phyloP scores from a whole-genome alignment of 2,329 filamentous ascomycete species.

The Phialophora tarda region DNA sequence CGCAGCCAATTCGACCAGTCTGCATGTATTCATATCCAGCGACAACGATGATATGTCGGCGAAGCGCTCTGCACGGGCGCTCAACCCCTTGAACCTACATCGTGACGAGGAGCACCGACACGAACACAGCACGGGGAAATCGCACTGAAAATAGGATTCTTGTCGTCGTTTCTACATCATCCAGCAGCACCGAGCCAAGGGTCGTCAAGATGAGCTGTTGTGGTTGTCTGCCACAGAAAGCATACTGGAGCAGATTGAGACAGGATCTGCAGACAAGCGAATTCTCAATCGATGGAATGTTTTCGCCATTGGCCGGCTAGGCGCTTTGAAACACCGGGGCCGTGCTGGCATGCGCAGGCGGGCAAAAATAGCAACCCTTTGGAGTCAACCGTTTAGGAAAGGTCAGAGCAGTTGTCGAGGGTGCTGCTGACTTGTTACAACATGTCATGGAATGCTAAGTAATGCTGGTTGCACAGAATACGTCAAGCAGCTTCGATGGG shows the following conservation, averaged over 20 bases:
- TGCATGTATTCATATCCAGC: neutral
- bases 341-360: slow-evolving; percentile 5
- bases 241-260: neutral
- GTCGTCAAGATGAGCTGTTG: neutral
- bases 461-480: neutral
- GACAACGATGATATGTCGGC: slow-evolving; percentile 12
- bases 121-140: slow-evolving; percentile 7
- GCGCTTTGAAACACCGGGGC: slow-evolving; percentile 8
- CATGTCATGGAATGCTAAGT: neutral
- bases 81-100: slow-evolving; percentile 4
- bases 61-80: slow-evolving; percentile 8
- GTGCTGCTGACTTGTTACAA: neutral
- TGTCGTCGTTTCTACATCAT: neutral
- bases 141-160: slow-evolving; percentile 4
- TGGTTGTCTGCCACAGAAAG: neutral
- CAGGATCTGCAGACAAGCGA: slow-evolving; percentile 10
- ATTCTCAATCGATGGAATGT: neutral
- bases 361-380: slow-evolving; percentile 15
- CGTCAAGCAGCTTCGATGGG: neutral
- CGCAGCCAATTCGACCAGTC: neutral
- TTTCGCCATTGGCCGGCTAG: slow-evolving; percentile 17
- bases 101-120: neutral
- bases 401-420: neutral
- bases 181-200: neutral
- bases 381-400: neutral